Evolutionary conservation across 306 rosid genomes (phyloP), one percentile per base, ranked within the genome.

Genomic region (Ziziphus jujuba): DNA sequence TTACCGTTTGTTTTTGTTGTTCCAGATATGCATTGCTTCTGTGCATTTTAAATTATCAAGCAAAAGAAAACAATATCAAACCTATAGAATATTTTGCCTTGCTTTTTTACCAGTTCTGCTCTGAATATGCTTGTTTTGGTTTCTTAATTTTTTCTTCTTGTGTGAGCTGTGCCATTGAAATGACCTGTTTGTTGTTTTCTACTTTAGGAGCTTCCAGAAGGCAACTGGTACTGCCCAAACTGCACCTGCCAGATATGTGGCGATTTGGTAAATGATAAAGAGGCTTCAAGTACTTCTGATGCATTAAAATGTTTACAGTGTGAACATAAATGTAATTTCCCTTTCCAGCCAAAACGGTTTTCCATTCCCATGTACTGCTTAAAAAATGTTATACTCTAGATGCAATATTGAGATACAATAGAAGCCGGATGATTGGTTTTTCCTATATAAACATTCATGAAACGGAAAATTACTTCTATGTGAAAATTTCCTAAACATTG

Each of bases 171-270:
- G 28, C 3, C 2, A 15, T 40, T 0, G 20, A 48, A 47, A 23
- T 5, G 24, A 24, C 24, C 55, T 53, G 16, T 19, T 67, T 65
- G 72, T 66, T 17, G 22, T 47, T 63, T 65, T 65, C 74, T 69
- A 77, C 50, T 75, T 70, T 87, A 93, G 98, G 98, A 93, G 73
- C 87, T 90, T 74, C 98, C 97, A 49, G 96, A 90, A 70, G 98
- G 98, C 66, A 84, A 79, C 82, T 93, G 97, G 97, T 93, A 93
- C 51, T 93, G 98, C 83, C 52, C 82, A 61, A 90, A 83, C 71
- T 93, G 98, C 83, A 80, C 91, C 72, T 93, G 98, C 83, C 75
- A 77, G 76, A 83, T 86, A 76, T 93, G 98, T 88, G 95, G 89
- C 76, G 71, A 72, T 76, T 77, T 93, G 62, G 96, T 84, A 54